Evolutionary conservation across 1,139 yeast species (phyloP).

Genomic region (Candida tunisiensis): DNA sequence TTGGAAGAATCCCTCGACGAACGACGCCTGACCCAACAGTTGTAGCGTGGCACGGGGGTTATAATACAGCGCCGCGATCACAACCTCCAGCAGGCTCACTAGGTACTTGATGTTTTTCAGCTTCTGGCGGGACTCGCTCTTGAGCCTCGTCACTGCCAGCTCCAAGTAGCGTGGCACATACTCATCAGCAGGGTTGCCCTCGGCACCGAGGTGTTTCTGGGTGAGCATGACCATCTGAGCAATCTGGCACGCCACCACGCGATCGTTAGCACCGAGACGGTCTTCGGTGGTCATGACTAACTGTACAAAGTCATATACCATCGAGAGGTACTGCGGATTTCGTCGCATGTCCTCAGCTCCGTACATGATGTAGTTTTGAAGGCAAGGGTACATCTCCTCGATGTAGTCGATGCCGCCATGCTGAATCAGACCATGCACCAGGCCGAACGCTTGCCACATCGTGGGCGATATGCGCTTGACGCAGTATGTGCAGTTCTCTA

Average conservation of each 20-base stretch:
- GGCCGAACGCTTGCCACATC: conserved; percentile 59
- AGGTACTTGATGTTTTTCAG: conserved; percentile 27
- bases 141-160: conserved; percentile 13
- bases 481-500: conserved; percentile 73
- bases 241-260: conserved; percentile 33
- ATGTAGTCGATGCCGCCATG: conserved; percentile 40
- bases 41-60: conserved; percentile 39
- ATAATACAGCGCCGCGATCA: conserved; percentile 48
- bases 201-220: conserved; percentile 10
- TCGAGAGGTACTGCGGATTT: conserved; percentile 18
- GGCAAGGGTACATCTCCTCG: conserved; percentile 61
- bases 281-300: conserved; percentile 21
- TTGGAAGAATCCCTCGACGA: conserved; percentile 36
- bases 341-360: conserved; percentile 36
- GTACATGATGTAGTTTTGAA: conserved; percentile 63
- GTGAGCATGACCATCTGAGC: conserved; percentile 38
- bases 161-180: conserved; percentile 27
- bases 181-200: conserved; percentile 20
- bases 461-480: conserved; percentile 52
- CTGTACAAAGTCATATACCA: conserved; percentile 14
- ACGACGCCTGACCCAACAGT: conserved; percentile 30
- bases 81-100: conserved; percentile 45
- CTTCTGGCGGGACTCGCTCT: conserved; percentile 8
- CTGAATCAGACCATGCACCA: conserved; percentile 35
- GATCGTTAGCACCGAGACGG: conserved; percentile 32